Evolutionary conservation across 2,329 filamentous ascomycete genomes (phyloP), one percentile per base, ranked within the genome.

Genomic region (Daldinia eschscholtzii): DNA sequence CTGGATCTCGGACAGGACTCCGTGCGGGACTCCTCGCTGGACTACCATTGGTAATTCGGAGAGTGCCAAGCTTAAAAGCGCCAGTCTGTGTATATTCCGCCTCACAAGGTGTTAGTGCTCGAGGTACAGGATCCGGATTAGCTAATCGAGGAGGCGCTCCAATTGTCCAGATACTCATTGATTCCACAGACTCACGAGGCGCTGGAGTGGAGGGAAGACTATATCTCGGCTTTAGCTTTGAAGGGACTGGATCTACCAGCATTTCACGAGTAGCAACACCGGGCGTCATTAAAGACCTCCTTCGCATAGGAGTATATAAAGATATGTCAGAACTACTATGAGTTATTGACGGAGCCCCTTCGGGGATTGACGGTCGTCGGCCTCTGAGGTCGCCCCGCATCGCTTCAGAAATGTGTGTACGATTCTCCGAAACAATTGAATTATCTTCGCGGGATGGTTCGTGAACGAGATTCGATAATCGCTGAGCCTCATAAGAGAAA

Each of bases 31-130:
- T 87, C n/a, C 80, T 78, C 13, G 78, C 77, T 2, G 89, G 88
- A 64, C 84, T 87, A 13, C 87, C 88, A 76, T 91, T 91, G 23
- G 83, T 89, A 63, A 91, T 90, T 39, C 87, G 85, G 57, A 91
- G 74, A 1, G 87, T 87, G 1, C 89, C 89, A 60, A 89, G 84
- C 74, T 88, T 89, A 75, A 89, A 90, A 10, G 83, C 86, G 2
- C 89, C 89, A 35, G 88, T 84, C 52, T 89, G 87, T 66, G 83
- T 82, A 72, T 90, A 90, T n/a, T 87, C 84, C 30, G 81, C 77
- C 26, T 89, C 88, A 44, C 80, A 84, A 0, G 88, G 85, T 0
- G 86, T 88, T 30, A 79, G 72, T 9, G 79, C 81, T n/a, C 83
- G 80, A 28, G 78, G 79, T 18, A 77, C 64, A 0, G 75, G 68